Conservation (phyloP, 495 filamentous ascomycete genomes). For the Filosporella fistucella region DNA sequence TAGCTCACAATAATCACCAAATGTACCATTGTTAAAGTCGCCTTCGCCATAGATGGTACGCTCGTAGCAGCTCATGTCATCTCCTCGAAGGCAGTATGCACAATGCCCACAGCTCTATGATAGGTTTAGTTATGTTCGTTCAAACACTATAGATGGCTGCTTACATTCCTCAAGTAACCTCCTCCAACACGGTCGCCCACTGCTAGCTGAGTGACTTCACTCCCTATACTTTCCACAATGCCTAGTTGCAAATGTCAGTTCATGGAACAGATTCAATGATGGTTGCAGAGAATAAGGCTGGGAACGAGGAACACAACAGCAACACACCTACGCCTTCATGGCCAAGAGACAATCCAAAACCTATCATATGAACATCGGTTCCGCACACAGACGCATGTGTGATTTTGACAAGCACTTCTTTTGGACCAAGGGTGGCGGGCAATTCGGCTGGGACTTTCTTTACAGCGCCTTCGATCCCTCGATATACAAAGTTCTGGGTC, state of each 20-base stretch:
- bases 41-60: slow-evolving; percentile 12
- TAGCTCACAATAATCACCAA: slow-evolving; percentile 15
- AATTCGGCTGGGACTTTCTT: slow-evolving; percentile 3
- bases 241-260: too few species aligned
- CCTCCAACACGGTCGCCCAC: slow-evolving; percentile 41
- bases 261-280: too few species aligned
- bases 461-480: slow-evolving; percentile 3
- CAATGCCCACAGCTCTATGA: slow-evolving; percentile 19
- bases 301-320: too few species aligned
- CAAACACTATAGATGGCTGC: background rate
- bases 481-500: slow-evolving; percentile 1
- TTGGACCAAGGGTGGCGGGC: background rate
- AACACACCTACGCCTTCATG: slow-evolving; percentile 42
- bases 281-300: too few species aligned
- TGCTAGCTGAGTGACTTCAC: slow-evolving; percentile 24
- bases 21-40: slow-evolving; percentile 12
- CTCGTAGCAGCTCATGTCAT: slow-evolving; percentile 21
- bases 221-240: slow-evolving; percentile 32
- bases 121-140: background rate
- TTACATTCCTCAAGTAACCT: slow-evolving; percentile 36
- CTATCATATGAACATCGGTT: slow-evolving; percentile 33
- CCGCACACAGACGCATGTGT: slow-evolving; percentile 42
- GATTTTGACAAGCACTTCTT: slow-evolving; percentile 39
- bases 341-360: slow-evolving; percentile 33
- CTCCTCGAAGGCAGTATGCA: slow-evolving; percentile 15